phyloP scores from a whole-genome alignment of 2,329 filamentous ascomycete species.

The Xylariaceae sp. region DNA sequence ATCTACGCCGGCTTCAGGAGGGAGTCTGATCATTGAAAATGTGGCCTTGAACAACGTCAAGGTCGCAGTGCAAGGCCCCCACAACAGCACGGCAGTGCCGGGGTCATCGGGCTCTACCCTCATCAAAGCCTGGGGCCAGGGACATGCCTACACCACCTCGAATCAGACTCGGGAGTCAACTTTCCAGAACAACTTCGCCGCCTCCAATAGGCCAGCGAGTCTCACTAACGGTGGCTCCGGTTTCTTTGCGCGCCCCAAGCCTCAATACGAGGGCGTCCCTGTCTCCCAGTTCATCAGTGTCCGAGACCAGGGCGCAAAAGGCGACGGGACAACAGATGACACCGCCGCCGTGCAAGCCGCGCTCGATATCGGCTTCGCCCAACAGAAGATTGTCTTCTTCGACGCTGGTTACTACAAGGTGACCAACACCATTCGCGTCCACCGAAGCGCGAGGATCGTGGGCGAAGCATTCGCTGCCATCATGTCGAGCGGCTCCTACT shows the following conservation, averaged over 20 bases:
- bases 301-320: conserved; percentile 59
- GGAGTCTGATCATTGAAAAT: conserved; percentile 40
- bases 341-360: conserved; percentile 61
- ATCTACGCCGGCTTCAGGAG: conserved; percentile 30
- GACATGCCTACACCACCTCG: conserved; percentile 50
- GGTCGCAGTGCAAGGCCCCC: conserved; percentile 35
- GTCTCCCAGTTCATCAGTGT: conserved; percentile 59
- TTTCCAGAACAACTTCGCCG: conserved; percentile 39
- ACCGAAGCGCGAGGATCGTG: conserved; percentile 45
- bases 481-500: conserved; percentile 42
- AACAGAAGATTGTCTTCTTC: conserved; percentile 50
- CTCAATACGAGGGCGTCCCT: conserved; percentile 59
- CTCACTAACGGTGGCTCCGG: conserved; percentile 42
- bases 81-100: conserved; percentile 42
- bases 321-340: conserved; percentile 69
- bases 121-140: conserved; percentile 55
- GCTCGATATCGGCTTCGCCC: conserved; percentile 45
- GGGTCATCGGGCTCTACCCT: conserved; percentile 38
- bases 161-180: conserved; percentile 26
- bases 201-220: conserved; percentile 39
- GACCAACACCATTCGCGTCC: conserved; percentile 44
- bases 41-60: conserved; percentile 33
- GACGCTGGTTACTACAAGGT: conserved; percentile 56
- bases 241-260: conserved; percentile 70
- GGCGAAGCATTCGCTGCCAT: conserved; percentile 51